Evolutionary conservation across 148 eudicot genomes (phyloP).

Genomic region (Vaccinium darrowii): DNA sequence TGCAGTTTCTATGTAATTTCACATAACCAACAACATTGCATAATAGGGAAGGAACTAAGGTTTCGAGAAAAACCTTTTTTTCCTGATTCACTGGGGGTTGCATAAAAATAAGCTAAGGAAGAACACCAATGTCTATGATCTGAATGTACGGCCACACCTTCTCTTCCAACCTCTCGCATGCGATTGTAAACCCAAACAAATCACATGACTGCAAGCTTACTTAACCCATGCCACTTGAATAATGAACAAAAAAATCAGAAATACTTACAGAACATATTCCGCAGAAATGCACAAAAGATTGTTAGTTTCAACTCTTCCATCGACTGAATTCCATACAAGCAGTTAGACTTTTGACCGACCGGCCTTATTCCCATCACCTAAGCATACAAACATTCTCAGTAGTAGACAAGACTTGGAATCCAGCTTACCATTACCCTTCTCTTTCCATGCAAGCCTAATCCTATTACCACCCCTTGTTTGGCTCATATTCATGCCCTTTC

Average conservation of each 20-base stretch:
- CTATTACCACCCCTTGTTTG: no score
- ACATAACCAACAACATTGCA: conserved; percentile 1
- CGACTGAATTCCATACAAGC: no score
- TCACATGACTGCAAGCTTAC: background rate
- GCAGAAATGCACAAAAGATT: background rate
- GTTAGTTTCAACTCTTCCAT: no score
- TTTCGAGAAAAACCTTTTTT: no score
- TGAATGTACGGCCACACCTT: conserved; percentile 71
- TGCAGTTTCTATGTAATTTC: background rate
- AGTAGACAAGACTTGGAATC: no score
- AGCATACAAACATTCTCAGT: no score
- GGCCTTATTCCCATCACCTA: no score
- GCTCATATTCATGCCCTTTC: no score
- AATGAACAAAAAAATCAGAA: background rate
- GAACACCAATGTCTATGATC: conserved; percentile 44
- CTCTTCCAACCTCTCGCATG: conserved; percentile 65
- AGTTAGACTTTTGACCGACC: no score
- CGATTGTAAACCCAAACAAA: conserved; percentile 38
- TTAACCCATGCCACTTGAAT: background rate
- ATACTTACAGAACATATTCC: background rate
- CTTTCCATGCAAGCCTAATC: background rate
- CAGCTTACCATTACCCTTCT: background rate
- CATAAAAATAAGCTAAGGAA: conserved; percentile 25
- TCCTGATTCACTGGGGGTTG: no score
- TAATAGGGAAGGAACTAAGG: no score